Evolutionary conservation across 2,329 filamentous ascomycete species (phyloP), one percentile per base, ranked within the genome.

Genomic region (Elsinoe fawcettii): DNA sequence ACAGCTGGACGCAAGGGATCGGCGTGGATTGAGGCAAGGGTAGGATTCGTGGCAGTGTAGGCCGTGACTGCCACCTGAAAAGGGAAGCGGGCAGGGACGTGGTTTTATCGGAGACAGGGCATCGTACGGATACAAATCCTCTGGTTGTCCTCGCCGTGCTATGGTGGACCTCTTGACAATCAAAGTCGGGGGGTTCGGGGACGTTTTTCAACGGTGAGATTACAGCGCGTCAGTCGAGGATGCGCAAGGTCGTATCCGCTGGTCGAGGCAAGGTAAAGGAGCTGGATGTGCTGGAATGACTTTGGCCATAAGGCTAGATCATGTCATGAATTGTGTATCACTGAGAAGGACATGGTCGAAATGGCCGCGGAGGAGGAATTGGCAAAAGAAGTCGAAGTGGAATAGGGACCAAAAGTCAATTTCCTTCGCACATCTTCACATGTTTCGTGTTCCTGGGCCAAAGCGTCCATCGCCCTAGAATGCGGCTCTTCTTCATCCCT

Each of bases 191-290:
- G 30, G 32, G 20, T 39, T 53, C 49, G 18, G 14, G 49, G 49
- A 34, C 32, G 32, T 30, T 53, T 53, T 22, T 7, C 25, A 53
- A 53, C 49, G 49, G 49, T 53, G 49, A 37, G 32, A 53, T 53
- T 53, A 53, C 25, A 46, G 41, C 22, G 41, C 9, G 41, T 18
- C 20, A 51, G 49, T 53, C 49, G 32, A 39, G 20, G 32, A 37
- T 25, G 32, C 32, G 49, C 49, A 53, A 53, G 49, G 49, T 39
- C 49, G 49, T 37, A 53, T 39, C 49, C 49, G 32, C 25, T 34
- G 25, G 27, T 34, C 30, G 46, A 51, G 46, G 49, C 30, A 25
- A 39, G 20, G 18, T 20, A 53, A 37, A 39, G 49, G 49, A 53
- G 46, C 46, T 51, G 49, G 25, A 8, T 12, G 49, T 23, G 49